Base-by-base conservation (phyloP, 2,329 filamentous ascomycete species). In the Dactylella cylindrospora region DNA sequence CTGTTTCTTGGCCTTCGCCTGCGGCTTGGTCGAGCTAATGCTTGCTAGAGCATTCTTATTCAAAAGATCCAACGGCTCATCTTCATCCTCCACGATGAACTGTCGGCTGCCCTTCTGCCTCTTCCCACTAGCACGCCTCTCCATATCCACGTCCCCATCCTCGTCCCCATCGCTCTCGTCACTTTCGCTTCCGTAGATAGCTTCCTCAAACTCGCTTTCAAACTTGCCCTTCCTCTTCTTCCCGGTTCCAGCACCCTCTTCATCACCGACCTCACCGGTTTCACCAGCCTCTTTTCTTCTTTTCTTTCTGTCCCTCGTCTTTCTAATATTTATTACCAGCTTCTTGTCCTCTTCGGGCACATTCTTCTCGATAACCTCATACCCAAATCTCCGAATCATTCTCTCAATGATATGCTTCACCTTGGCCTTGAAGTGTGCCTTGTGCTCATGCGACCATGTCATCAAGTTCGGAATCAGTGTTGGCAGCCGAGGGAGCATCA, bases 331-430 rank as follows among this genome's bases (percentile, higher is more conserved):
- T 70, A 84, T 80, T 32, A 98, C 85, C 51, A 98, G 78, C 74
- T 97, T 98, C 68, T 84, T 84, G 74, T 96, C 91, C 17, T 82
- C 82, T 69, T 94, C 88, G 2, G 90, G 91, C 57, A 88, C 90
- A 72, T 87, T 79, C 66, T 82, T 81, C 74, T 93, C 88, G 9
- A 98, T 81, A 23, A 82, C 74, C 1, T 91, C 85, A 38, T 86
- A 86, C 40, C 93, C 90, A 70, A 96, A 97, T 53, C 91, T 84
- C 40, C 91, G 83, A 17, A 97, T 86, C 80, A 96, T 89, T 46
- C 93, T 84, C 75, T 98, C 93, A 12, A 98, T 77, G 66, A 98
- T 97, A 71, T 96, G 90, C 82, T 96, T 97, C 68, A 98, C 90
- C 77, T 97, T 98, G 43, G 88, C 85, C 70, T 91, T 89, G 76